phyloP scores from a whole-genome alignment of 75 land plant species.

The Selaginella moellendorffii region DNA sequence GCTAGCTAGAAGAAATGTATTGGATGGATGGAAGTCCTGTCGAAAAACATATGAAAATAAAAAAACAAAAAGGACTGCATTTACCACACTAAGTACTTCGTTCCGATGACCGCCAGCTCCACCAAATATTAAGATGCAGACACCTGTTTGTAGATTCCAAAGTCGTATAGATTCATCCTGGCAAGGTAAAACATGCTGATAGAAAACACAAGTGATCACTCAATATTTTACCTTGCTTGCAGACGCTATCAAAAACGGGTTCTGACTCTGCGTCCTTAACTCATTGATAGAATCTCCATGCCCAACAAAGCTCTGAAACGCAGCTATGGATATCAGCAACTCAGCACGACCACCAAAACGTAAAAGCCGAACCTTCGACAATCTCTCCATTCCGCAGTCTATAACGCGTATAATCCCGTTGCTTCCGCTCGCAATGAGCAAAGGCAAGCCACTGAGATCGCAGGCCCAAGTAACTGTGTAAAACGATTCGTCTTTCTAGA shows the following conservation, averaged over 20 bases:
- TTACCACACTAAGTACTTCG: conserved; percentile 94
- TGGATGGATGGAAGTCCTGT: conserved; percentile 94
- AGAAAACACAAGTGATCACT: too few relatives aligned
- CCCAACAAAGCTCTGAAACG: conserved; percentile 76
- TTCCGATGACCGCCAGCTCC: conserved; percentile 99
- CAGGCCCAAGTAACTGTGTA: conserved; percentile 97
- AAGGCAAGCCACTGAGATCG: conserved; percentile 48
- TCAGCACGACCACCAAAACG: too few relatives aligned
- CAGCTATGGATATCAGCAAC: too few relatives aligned
- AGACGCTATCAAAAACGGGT: conserved; percentile 69
- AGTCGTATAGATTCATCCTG: conserved; percentile 92
- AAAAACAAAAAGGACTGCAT: too few relatives aligned
- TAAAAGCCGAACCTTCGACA: conserved; percentile 41
- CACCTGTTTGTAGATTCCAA: conserved; percentile 87
- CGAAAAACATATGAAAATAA: conserved; percentile 27
- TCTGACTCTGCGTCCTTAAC: conserved; percentile 79
- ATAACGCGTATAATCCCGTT: conserved; percentile 88
- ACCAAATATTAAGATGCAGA: conserved; percentile 92
- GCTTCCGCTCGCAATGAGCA: conserved; percentile 69
- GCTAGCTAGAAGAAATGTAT: conserved; percentile 72
- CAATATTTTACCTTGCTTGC: conserved; percentile 69
- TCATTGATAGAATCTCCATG: conserved; percentile 97
- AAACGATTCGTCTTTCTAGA: conserved; percentile 80
- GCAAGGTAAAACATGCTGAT: neutral
- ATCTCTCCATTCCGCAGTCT: conserved; percentile 62